A percentile compares a stretch with the other conserved stretches of the same genome.
These are phyloP conservation scores for Alternaria brassicae DNA, from an alignment of 2,329 filamentous ascomycete species.

Conservation along the genomic window DNA sequence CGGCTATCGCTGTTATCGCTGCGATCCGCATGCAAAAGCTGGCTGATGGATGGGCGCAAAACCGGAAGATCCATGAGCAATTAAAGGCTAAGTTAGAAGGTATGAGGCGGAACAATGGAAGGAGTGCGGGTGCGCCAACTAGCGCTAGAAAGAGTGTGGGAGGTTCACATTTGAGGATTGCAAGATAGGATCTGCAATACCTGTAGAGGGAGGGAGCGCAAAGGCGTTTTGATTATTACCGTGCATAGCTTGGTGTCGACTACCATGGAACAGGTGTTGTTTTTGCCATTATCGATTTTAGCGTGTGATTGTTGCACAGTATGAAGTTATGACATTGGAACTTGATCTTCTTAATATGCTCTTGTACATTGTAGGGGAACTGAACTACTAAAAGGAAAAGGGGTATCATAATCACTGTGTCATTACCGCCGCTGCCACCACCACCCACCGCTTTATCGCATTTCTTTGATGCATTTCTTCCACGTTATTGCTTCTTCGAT, in stretches of 20 bases:
- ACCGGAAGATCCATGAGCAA: conserved; percentile 57
- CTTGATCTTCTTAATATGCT: background rate
- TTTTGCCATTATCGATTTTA: background rate
- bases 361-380: background rate
- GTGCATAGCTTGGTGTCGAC: conserved; percentile 33
- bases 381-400: background rate
- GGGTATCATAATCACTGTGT: background rate
- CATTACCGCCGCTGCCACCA: background rate
- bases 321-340: conserved; percentile 14
- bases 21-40: conserved; percentile 60
- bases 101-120: conserved; percentile 47
- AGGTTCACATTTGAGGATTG: conserved; percentile 49
- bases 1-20: conserved; percentile 59
- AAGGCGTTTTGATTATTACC: conserved; percentile 14
- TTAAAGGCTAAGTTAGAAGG: conserved; percentile 56
- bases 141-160: conserved; percentile 57
- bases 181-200: conserved; percentile 7
- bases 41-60: conserved; percentile 59
- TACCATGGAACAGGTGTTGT: background rate
- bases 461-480: background rate
- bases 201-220: conserved; percentile 42
- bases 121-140: conserved; percentile 22
- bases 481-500: conserved; percentile 4
- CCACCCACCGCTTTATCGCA: background rate
- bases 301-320: background rate